A percentile compares a stretch with the other conserved stretches of the same genome.
These are phyloP conservation scores for Phytophthora chlamydospora DNA, from an alignment of 352 stramenopile genomes.

Conservation along the genomic window DNA sequence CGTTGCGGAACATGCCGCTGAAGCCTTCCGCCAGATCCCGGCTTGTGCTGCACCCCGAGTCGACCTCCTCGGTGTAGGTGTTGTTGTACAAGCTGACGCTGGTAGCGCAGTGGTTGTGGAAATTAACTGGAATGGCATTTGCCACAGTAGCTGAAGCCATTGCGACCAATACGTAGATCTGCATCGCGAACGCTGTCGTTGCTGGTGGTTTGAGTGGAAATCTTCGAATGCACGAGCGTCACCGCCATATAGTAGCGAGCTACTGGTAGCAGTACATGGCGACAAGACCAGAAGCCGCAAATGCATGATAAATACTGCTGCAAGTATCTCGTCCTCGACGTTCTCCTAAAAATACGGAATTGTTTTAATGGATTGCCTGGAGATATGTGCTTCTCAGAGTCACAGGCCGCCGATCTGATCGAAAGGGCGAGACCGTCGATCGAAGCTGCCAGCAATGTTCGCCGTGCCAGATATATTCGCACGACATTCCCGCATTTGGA, in stretches of 20 bases:
- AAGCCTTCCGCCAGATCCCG: conserved; percentile 55
- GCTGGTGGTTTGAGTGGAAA: conserved; percentile 5
- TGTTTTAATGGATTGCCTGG: conserved; percentile 5
- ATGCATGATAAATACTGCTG: background rate
- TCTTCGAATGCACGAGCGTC: conserved; percentile 17
- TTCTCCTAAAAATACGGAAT: conserved; percentile 16
- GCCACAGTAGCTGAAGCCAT: background rate
- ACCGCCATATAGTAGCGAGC: background rate
- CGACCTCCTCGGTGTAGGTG: conserved; percentile 46
- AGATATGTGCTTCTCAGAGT: background rate
- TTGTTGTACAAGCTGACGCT: conserved; percentile 58
- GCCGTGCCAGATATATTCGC: conserved; percentile 5
- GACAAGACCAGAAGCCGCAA: conserved; percentile 22
- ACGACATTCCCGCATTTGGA: conserved; percentile 14
- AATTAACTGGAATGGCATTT: conserved; percentile 50
- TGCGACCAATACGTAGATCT: conserved; percentile 7
- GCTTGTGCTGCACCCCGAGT: conserved; percentile 34
- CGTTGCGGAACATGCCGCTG: conserved; percentile 72
- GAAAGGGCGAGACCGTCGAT: background rate
- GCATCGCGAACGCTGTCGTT: conserved; percentile 17
- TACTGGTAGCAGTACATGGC: conserved; percentile 2
- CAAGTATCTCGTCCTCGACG: conserved; percentile 35
- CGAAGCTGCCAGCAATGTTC: conserved; percentile 14
- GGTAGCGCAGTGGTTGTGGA: conserved; percentile 60
- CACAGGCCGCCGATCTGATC: too few relatives aligned